Percentiles rank a stretch among this genome's conserved stretches.
These are phyloP conservation scores for Akanthomyces muscarius DNA, from an alignment of 2,329 filamentous ascomycete genomes.

Conservation along the genomic window DNA sequence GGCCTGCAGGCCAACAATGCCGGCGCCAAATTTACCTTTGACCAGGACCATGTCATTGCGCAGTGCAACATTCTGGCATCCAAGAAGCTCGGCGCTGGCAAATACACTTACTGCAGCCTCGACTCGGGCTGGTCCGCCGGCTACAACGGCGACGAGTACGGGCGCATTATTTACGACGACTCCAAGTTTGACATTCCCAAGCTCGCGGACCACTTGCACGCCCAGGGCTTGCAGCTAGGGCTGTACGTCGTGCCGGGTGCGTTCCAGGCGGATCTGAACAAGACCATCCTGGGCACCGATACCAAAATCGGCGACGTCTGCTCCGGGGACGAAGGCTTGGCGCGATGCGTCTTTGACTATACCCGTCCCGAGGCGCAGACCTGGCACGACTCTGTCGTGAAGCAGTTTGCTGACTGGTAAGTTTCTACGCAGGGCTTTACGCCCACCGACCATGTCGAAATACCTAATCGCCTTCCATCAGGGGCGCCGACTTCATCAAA, in stretches of 20 bases:
- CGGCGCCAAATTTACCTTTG: slow-evolving; percentile 18
- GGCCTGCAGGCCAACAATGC: slow-evolving; percentile 20
- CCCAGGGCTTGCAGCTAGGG: slow-evolving; percentile 20
- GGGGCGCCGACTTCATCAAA: slow-evolving; percentile 23
- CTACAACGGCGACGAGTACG: slow-evolving; percentile 21
- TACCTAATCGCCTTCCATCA: background rate
- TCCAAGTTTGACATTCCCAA: slow-evolving; percentile 20
- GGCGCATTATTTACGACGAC: slow-evolving; percentile 21
- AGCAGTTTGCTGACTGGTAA: slow-evolving; percentile 21
- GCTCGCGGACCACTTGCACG: slow-evolving; percentile 21
- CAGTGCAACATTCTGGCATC: slow-evolving; percentile 21
- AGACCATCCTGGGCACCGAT: slow-evolving; percentile 20
- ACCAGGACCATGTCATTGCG: slow-evolving; percentile 21
- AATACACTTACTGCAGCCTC: slow-evolving; percentile 22
- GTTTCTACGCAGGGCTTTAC: background rate
- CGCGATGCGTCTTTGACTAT: slow-evolving; percentile 21
- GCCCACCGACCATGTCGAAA: background rate
- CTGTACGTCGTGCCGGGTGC: slow-evolving; percentile 23
- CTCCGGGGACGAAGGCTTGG: slow-evolving; percentile 21
- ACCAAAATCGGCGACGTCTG: slow-evolving; percentile 21
- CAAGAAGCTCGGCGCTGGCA: background rate
- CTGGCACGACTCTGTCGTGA: slow-evolving; percentile 22
- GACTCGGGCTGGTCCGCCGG: slow-evolving; percentile 24
- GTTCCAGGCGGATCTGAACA: slow-evolving; percentile 20
- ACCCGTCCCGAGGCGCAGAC: slow-evolving; percentile 19